Base-by-base conservation (phyloP, 768 basidiomycete genomes). In the Lentinus tigrinus region DNA sequence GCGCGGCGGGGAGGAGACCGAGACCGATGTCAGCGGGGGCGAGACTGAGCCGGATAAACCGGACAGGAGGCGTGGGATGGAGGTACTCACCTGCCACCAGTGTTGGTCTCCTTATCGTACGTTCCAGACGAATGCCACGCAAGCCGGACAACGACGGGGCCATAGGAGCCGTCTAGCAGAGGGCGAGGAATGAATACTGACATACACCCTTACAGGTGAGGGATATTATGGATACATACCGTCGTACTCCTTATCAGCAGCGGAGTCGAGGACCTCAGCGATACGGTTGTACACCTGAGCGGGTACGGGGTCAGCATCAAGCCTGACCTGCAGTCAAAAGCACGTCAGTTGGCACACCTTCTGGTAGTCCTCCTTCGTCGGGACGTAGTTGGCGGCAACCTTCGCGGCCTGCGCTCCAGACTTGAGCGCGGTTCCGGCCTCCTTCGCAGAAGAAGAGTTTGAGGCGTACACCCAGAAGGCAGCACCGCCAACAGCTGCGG, bases 81-180 rank as follows among this genome's bases (percentile, higher is more conserved):
- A 38, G 43, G 47, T 42, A 34, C 76, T 47, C 63, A 85, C 91
- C 92, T 93, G 74, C 92, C 91, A 59, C 92, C 91, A 16, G 87
- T 85, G 57, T 82, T 82, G 44, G 80, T 75, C 0, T 82, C 81
- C 77, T 91, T 90, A 75, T 96, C 92, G 65, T 91, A 95, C 1
- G 95, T 97, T 50, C 95, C 95, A 39, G 92, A 89, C n/a, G 87
- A 68, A 74, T 97, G 95, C 95, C 95, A 97, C 19, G 93, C 95
- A 51, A 97, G 84, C 67, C 95, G 91, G 54, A 97, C 78, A 57
- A 95, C 67, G 52, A 96, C 84, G 40, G 95, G 94, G 14, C 86
- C 94, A 63, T 87, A 95, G 3, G 91, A 93, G 21, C 93, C 93
- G 68, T 95, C 91, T 94, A 64, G 4, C 31, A 40, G 53, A 51